Conservation (phyloP, 73 alveolate genomes). For the Effrenium voratum region DNA sequence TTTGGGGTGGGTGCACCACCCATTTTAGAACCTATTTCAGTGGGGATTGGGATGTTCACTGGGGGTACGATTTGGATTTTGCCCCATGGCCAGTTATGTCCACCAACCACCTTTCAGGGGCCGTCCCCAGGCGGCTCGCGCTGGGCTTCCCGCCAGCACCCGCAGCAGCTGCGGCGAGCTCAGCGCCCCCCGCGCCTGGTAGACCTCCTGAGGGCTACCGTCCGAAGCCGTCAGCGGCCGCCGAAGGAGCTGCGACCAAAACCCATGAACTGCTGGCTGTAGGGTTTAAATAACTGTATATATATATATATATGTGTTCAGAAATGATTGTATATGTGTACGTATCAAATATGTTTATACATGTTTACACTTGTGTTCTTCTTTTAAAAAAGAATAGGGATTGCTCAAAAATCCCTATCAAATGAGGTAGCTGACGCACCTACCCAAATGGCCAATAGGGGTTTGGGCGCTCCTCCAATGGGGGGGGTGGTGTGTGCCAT, state of each 20-base stretch:
- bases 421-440: no score
- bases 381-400: no score
- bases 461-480: no score
- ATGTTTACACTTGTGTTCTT: neutral
- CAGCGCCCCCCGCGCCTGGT: slow-evolving; percentile 28
- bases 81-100: no score
- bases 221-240: neutral
- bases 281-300: neutral
- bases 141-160: neutral
- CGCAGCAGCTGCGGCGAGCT: slow-evolving; percentile 46
- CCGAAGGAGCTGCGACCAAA: neutral
- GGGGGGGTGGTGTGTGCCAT: no score
- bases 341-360: neutral
- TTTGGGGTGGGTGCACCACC: neutral
- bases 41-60: no score
- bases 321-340: neutral
- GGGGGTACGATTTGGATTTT: no score
- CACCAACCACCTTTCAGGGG: neutral
- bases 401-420: no score
- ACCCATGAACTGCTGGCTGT: neutral
- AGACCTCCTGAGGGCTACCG: neutral
- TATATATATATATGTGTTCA: neutral
- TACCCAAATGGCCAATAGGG: no score
- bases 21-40: no score
- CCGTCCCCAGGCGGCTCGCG: neutral